Base-by-base conservation (phyloP, 805 yeast species). In the Hanseniaspora mollemarum region DNA sequence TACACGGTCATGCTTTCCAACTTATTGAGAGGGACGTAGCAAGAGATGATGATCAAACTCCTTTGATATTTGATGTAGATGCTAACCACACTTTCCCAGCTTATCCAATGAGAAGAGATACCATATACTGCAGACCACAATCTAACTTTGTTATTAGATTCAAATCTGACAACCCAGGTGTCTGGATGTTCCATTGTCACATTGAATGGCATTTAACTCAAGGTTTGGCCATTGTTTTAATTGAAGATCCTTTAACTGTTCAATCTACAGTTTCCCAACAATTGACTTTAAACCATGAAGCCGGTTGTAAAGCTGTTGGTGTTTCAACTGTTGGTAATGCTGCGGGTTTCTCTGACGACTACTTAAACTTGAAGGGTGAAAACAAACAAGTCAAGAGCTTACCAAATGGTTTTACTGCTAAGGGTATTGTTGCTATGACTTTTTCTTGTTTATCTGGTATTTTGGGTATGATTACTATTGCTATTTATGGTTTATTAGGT, bases 161-260 rank as follows among this genome's bases (percentile, higher is more conserved):
- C 74, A 77, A 76, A 62, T 94, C 97, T 49, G 81, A 83, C 64
- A 92, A 92, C 67, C 98, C 97, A 29, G 98, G 98, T 71, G 88
- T 88, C 40, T 90, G 97, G 98, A 77, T 81, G 67, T 92, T 92
- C 94, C 98, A 90, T 71, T 90, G 98, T 69, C 98, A 90, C 66
- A 83, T 92, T 61, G 97, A 92, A 66, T 90, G 98, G 98, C 98
- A 92, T 71, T 76, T 90, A 73, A 75, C 80, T 61, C 97, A 92
- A 72, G 98, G 98, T 62, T 75, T 90, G 60, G 94, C 94, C 12
- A 59, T 87, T 51, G 71, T 74, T 10, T 70, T 92, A 40, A 69
- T 90, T 50, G 98, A 90, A 70, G 95, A 87, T 51, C 98, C 98
- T 26, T 58, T 65, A 10, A 73, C 73, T 52, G 72, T 90, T 45